A percentile compares a stretch with the other conserved stretches of the same genome.
These are phyloP conservation scores for Stemphylium vesicarium DNA, from an alignment of 2,329 filamentous ascomycete genomes.

Conservation along the genomic window DNA sequence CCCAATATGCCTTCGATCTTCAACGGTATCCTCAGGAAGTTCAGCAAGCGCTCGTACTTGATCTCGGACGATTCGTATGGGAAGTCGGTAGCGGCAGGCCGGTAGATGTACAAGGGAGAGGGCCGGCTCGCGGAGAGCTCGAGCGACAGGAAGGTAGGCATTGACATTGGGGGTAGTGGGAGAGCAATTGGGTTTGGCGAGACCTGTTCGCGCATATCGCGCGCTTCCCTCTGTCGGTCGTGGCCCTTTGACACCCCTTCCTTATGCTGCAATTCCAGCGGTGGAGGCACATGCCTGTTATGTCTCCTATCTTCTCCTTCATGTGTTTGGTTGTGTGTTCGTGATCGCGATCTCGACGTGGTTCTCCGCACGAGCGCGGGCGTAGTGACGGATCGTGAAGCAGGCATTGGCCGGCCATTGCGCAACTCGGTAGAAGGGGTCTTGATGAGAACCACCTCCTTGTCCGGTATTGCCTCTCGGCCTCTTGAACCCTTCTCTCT, in stretches of 20 bases:
- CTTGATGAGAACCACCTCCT: constrained; percentile 42
- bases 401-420: constrained; percentile 39
- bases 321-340: constrained; percentile 22
- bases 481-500: constrained; percentile 7
- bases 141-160: constrained; percentile 70
- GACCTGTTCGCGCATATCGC: constrained; percentile 32
- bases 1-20: constrained; percentile 83
- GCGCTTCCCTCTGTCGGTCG: constrained; percentile 31
- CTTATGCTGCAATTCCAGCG: constrained; percentile 45
- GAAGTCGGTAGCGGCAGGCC: constrained; percentile 61
- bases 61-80: constrained; percentile 92
- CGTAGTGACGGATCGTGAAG: constrained; percentile 45
- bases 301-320: constrained; percentile 32
- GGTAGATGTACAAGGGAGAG: constrained; percentile 68
- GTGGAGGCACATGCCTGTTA: constrained; percentile 34
- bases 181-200: constrained; percentile 57
- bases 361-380: constrained; percentile 49
- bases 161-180: constrained; percentile 66
- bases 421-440: constrained; percentile 32
- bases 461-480: constrained; percentile 27
- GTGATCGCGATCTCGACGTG: constrained; percentile 37
- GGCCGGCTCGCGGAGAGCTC: constrained; percentile 67
- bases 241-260: constrained; percentile 39
- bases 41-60: constrained; percentile 89
- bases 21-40: constrained; percentile 82